Evolutionary conservation across 352 stramenopile species (phyloP).

Genomic region (Globisporangium heterothallicum): DNA sequence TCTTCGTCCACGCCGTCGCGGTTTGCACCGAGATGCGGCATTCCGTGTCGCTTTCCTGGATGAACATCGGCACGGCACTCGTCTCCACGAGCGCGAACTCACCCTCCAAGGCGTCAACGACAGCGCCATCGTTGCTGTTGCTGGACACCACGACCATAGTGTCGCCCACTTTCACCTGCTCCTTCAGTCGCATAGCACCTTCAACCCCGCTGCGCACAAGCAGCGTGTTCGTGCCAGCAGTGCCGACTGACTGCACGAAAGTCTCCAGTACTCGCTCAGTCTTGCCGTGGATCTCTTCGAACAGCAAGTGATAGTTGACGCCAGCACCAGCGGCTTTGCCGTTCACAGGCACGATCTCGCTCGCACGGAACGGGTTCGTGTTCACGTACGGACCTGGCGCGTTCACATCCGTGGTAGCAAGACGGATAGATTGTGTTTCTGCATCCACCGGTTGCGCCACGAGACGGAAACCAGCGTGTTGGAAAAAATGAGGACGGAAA

Average conservation of each 20-base stretch:
- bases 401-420: constrained; percentile 70
- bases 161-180: constrained; percentile 44
- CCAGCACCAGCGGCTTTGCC: not conserved
- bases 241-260: constrained; percentile 36
- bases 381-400: constrained; percentile 60
- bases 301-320: constrained; percentile 28
- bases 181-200: constrained; percentile 36
- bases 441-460: constrained; percentile 81
- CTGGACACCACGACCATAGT: constrained; percentile 51
- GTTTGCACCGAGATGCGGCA: constrained; percentile 38
- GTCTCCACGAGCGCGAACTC: constrained; percentile 45
- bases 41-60: constrained; percentile 38
- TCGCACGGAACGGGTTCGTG: constrained; percentile 55
- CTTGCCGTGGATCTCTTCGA: constrained; percentile 52
- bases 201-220: constrained; percentile 40
- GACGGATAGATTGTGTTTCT: constrained; percentile 38
- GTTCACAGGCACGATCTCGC: constrained; percentile 32
- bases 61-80: constrained; percentile 45
- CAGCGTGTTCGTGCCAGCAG: constrained; percentile 19
- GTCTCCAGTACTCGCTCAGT: constrained; percentile 51
- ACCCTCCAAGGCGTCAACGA: constrained; percentile 18
- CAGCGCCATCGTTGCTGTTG: constrained; percentile 29
- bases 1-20: constrained; percentile 45
- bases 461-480: constrained; percentile 94
- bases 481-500: constrained; percentile 96